Evolutionary conservation across 139 green algal genomes (phyloP).

Genomic region (Limnomonas spitsbergensis): DNA sequence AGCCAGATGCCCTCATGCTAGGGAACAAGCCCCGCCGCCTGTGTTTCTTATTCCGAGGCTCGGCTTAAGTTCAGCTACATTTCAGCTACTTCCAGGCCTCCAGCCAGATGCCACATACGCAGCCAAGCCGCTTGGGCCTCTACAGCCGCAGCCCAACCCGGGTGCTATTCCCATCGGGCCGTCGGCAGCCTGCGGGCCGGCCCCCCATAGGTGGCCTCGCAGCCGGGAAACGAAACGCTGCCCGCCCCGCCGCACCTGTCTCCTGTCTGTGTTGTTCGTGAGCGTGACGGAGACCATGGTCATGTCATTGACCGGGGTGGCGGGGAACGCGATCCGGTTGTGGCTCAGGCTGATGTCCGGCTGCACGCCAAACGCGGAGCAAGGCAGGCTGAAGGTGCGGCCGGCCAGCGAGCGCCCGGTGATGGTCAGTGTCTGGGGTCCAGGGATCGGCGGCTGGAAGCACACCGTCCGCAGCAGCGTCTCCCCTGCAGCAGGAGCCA

Average conservation of each 20-base stretch:
- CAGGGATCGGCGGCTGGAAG: slow-evolving; percentile 52
- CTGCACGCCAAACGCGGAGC: slow-evolving; percentile 37
- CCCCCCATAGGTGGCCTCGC: too few species aligned
- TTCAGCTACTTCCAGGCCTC: too few species aligned
- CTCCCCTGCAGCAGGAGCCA: slow-evolving; percentile 5
- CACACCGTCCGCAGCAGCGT: slow-evolving; percentile 30
- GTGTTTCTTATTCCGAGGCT: too few species aligned
- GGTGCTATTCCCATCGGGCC: too few species aligned
- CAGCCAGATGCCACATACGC: too few species aligned
- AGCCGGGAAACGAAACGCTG: too few species aligned
- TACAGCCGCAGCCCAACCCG: too few species aligned
- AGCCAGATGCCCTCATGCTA: too few species aligned
- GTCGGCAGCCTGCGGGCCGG: too few species aligned
- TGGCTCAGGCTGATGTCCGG: slow-evolving; percentile 41
- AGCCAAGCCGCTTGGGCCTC: too few species aligned
- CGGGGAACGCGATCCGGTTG: slow-evolving; percentile 50
- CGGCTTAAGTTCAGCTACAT: too few species aligned
- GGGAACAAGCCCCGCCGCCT: too few species aligned
- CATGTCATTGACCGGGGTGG: slow-evolving; percentile 51
- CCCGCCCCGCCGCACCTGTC: slow-evolving; percentile 26
- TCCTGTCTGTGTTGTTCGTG: slow-evolving; percentile 37
- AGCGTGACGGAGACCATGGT: slow-evolving; percentile 43
- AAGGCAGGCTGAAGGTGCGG: slow-evolving; percentile 48
- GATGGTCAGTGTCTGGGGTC: slow-evolving; percentile 44
- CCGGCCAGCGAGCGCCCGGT: slow-evolving; percentile 33